These are phyloP conservation scores for Blepharisma stoltei DNA, from an alignment of 73 alveolate genomes.

Conservation along the genomic window DNA sequence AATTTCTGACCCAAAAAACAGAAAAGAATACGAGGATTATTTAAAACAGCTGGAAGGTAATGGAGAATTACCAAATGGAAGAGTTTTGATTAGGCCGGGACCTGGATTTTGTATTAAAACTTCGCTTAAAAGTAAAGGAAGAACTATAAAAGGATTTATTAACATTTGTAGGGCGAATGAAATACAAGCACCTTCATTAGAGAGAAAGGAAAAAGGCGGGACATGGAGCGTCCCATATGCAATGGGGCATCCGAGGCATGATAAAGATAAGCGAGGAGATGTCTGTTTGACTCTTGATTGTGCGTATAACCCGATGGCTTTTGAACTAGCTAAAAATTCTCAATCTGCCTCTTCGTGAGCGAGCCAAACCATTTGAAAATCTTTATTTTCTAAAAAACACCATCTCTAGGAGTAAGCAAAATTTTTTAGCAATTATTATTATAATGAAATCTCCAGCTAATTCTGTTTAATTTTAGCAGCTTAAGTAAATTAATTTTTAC, in stretches of 20 bases:
- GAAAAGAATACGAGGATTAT: constrained; percentile 90
- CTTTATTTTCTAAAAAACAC: too few relatives aligned
- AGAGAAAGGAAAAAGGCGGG: constrained; percentile 62
- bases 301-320: constrained; percentile 83
- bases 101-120: constrained; percentile 80
- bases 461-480: too few relatives aligned
- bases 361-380: too few relatives aligned
- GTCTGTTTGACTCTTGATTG: constrained; percentile 90
- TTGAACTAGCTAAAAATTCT: constrained; percentile 43
- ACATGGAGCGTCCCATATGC: constrained; percentile 95
- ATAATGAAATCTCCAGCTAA: too few relatives aligned
- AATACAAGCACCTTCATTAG: constrained; percentile 77
- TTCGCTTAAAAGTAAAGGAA: constrained; percentile 67
- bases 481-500: too few relatives aligned
- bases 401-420: constrained; percentile 43
- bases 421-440: too few relatives aligned
- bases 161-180: constrained; percentile 86
- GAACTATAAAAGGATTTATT: constrained; percentile 85
- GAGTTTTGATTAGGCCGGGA: constrained; percentile 71
- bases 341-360: too few relatives aligned
- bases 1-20: constrained; percentile 96
- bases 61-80: constrained; percentile 87
- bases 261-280: constrained; percentile 82
- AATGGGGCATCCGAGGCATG: constrained; percentile 81
- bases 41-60: constrained; percentile 84